Evolutionary conservation across 257 asterid species (phyloP).

Genomic region (Plantago major): DNA sequence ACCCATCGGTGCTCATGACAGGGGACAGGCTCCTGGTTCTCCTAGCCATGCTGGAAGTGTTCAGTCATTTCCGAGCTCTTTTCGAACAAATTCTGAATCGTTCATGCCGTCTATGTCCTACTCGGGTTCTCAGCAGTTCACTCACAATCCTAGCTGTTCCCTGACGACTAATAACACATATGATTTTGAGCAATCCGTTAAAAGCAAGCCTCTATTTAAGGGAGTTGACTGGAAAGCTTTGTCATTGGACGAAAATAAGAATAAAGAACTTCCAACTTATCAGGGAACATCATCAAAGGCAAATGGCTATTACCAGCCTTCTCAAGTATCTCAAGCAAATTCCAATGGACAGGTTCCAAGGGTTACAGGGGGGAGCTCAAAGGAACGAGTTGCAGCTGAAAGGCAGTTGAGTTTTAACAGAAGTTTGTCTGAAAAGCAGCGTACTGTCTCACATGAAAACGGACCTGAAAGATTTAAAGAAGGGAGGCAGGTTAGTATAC

Average conservation of each 20-base stretch:
- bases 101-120: slow-evolving; percentile 89
- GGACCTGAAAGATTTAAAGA: slow-evolving; percentile 50
- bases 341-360: slow-evolving; percentile 46
- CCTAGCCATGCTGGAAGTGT: slow-evolving; percentile 84
- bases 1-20: slow-evolving; percentile 64
- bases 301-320: slow-evolving; percentile 41
- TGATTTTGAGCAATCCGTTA: slow-evolving; percentile 89
- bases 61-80: slow-evolving; percentile 85
- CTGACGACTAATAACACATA: slow-evolving; percentile 49
- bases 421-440: slow-evolving; percentile 44
- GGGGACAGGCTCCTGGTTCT: slow-evolving; percentile 63
- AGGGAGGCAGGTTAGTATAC: slow-evolving; percentile 34
- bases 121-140: slow-evolving; percentile 92
- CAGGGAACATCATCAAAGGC: slow-evolving; percentile 49
- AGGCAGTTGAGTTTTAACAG: slow-evolving; percentile 50
- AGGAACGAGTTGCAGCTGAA: slow-evolving; percentile 47
- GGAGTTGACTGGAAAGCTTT: slow-evolving; percentile 97
- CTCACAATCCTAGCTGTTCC: slow-evolving; percentile 98
- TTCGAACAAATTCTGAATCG: slow-evolving; percentile 77
- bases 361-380: slow-evolving; percentile 52
- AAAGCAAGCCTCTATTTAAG: slow-evolving; percentile 86
- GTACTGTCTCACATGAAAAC: slow-evolving; percentile 54
- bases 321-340: slow-evolving; percentile 56
- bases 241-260: slow-evolving; percentile 64
- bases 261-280: slow-evolving; percentile 48